Evolutionary conservation across 148 eudicot species (phyloP).

Genomic region (Chenopodium album): DNA sequence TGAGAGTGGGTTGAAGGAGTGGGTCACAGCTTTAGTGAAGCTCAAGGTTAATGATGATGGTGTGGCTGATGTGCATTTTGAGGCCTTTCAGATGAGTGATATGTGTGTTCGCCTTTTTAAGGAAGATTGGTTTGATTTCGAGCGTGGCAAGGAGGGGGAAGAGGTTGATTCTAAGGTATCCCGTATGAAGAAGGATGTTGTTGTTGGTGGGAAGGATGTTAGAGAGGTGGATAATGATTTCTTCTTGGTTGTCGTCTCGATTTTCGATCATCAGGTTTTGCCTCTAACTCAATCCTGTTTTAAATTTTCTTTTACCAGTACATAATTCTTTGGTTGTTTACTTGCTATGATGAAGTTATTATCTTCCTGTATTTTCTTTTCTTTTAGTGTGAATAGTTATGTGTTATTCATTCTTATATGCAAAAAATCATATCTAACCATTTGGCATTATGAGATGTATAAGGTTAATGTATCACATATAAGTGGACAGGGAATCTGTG

Average conservation of each 20-base stretch:
- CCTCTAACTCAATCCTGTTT: background rate
- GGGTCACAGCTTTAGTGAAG: slow-evolving; percentile 95
- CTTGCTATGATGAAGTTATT: background rate
- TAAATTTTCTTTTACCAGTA: background rate
- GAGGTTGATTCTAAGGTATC: slow-evolving; percentile 79
- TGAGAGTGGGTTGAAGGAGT: slow-evolving; percentile 82
- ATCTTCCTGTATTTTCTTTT: too few relatives aligned
- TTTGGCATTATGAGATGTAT: too few relatives aligned
- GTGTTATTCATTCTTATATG: too few relatives aligned
- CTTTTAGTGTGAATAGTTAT: background rate
- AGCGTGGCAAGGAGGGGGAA: slow-evolving; percentile 44
- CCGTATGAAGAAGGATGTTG: slow-evolving; percentile 87
- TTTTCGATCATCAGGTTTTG: slow-evolving; percentile 85
- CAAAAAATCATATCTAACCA: too few relatives aligned
- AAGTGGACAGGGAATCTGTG: background rate
- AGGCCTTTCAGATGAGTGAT: slow-evolving; percentile 99
- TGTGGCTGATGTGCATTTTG: slow-evolving; percentile 84
- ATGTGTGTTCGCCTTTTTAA: slow-evolving; percentile 83
- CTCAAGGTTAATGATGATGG: slow-evolving; percentile 89
- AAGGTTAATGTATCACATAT: background rate
- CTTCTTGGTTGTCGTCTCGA: slow-evolving; percentile 92
- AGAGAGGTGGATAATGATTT: slow-evolving; percentile 92
- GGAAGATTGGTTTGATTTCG: slow-evolving; percentile 81
- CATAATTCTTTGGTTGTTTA: background rate
- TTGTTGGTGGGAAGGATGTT: slow-evolving; percentile 90